Evolutionary conservation across 2,329 filamentous ascomycete genomes (phyloP), one percentile per base, ranked within the genome.

Genomic region (Decorospora gaudefroyi): DNA sequence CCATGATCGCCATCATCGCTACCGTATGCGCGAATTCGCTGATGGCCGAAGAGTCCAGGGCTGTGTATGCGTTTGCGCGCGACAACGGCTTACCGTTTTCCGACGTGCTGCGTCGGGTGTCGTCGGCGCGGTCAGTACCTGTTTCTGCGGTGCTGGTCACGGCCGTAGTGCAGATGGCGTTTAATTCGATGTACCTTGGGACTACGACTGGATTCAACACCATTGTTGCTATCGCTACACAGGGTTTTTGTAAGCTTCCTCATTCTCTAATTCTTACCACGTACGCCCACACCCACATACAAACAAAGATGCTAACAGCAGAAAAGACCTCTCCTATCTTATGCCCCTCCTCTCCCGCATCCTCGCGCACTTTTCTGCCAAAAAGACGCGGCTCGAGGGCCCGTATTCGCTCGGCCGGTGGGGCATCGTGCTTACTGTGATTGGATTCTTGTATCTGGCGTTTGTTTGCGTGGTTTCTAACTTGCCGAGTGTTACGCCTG

Each of bases 401-500:
- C 70, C 74, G 0, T 75, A 76, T 36, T 75, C 69, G 0, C 68
- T 77, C n/a, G 76, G 76, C 10, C 69, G 51, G 33, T 76, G 64
- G 58, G 70, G 69, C 46, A 67, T 76, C 1, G 54, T 57, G 0
- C 55, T 80, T 4, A 83, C 83, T 49, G 55, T 72, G 1, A 53
- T 79, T 12, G 79, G 78, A 0, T 72, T 81, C 4, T 29, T 76
- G 0, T 83, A 77, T 53, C 64, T 82, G 3, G 58, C 78, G 1
- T 82, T 82, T 42, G 75, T 76, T 2, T 75, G 74, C 17, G 76
- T 82, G 38, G 78, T 78, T 0, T 81, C 82, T 58, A 82, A 81
- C 43, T 78, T 82, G 42, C 79, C 80, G 0, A 74, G 71, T 0
- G 57, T 72, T 0, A 72, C 62, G 5, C 80, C 80, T 0, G 78